Evolutionary conservation across 768 basidiomycete genomes (phyloP).

Genomic region (Naganishia vaughanmartiniae): DNA sequence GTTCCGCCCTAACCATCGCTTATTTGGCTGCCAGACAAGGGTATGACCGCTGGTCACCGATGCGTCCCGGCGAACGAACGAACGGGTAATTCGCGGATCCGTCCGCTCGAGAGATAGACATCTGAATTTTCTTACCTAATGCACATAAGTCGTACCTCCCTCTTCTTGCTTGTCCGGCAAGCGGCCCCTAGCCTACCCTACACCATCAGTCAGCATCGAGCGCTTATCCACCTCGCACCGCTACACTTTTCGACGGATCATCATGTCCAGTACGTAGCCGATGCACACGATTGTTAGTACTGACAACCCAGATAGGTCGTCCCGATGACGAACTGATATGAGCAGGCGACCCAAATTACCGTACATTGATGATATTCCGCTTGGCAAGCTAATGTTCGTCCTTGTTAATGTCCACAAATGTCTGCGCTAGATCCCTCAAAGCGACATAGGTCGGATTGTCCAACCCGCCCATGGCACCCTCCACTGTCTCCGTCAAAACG

Average conservation of each 20-base stretch:
- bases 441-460: conserved; percentile 36
- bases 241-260: too few species aligned
- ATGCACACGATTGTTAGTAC: too few species aligned
- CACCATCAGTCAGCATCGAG: too few species aligned
- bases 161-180: background rate
- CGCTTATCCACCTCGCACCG: too few species aligned
- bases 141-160: too few species aligned
- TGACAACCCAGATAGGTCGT: too few species aligned
- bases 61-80: background rate
- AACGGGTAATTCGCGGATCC: background rate
- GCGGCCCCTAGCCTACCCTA: too few species aligned
- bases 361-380: background rate
- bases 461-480: conserved; percentile 37
- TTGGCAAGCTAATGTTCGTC: background rate
- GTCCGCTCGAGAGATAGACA: background rate
- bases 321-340: too few species aligned
- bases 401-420: conserved; percentile 42
- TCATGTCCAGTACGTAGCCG: too few species aligned
- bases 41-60: background rate
- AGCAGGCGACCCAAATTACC: background rate
- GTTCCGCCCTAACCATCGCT: background rate
- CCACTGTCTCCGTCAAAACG: conserved; percentile 35
- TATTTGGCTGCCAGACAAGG: background rate
- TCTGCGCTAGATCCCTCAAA: conserved; percentile 35
- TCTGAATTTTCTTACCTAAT: background rate